These are phyloP conservation scores for Fusarium floridanum DNA, from an alignment of 2,329 filamentous ascomycete species.

Conservation along the genomic window DNA sequence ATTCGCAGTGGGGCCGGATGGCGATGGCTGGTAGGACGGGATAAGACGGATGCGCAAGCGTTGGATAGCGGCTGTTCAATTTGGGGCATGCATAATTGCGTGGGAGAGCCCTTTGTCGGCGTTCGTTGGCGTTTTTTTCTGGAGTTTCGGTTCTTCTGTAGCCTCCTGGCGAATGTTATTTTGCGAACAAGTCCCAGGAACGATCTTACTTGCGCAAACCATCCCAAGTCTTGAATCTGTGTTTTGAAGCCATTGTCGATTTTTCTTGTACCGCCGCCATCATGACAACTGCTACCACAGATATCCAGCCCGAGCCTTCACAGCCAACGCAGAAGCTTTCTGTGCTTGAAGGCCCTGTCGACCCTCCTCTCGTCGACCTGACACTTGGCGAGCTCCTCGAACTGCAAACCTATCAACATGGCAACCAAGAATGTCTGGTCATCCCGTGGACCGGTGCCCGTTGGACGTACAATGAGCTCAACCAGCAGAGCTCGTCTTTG, in stretches of 20 bases:
- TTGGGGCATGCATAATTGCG: conserved; percentile 31
- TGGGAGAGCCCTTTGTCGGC: conserved; percentile 28
- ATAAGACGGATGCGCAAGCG: conserved; percentile 38
- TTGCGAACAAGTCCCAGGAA: not conserved
- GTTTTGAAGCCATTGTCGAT: not conserved
- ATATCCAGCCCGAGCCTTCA: conserved; percentile 46
- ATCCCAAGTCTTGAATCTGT: conserved; percentile 7
- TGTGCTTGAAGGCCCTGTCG: conserved; percentile 75
- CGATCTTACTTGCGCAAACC: conserved; percentile 1
- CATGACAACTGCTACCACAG: conserved; percentile 49
- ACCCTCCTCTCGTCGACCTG: conserved; percentile 77
- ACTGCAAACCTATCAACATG: conserved; percentile 75
- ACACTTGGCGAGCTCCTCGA: conserved; percentile 80
- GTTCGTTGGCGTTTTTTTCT: conserved; percentile 4
- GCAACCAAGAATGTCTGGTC: conserved; percentile 75
- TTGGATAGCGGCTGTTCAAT: conserved; percentile 30
- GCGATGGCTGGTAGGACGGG: conserved; percentile 31
- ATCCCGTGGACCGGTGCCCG: conserved; percentile 82
- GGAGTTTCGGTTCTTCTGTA: conserved; percentile 5
- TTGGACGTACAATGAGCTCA: conserved; percentile 78
- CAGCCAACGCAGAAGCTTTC: conserved; percentile 60
- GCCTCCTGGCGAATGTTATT: not conserved
- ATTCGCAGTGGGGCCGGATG: conserved; percentile 37
- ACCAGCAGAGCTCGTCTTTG: conserved; percentile 71
- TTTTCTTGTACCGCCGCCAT: conserved; percentile 18